A percentile compares a stretch with the other conserved stretches of the same genome.
Evolutionary conservation across 768 basidiomycete species (phyloP).

Genomic region (Pholiota microspora): DNA sequence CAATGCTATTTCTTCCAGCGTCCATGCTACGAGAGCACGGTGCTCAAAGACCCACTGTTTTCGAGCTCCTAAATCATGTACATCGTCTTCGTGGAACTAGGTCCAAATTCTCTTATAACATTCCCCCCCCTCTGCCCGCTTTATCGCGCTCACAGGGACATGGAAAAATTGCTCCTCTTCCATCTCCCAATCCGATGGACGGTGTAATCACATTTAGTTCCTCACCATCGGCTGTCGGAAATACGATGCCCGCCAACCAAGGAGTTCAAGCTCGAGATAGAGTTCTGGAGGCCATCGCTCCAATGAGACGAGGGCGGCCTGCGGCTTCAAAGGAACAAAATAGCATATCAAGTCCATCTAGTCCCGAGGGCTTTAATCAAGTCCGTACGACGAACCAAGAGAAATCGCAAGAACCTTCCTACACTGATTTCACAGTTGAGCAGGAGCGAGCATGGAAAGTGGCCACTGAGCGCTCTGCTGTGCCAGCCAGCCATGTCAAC

Average conservation of each 20-base stretch:
- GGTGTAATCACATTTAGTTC: slow-evolving; percentile 26
- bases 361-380: slow-evolving; percentile 27
- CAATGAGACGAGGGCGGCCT: slow-evolving; percentile 74
- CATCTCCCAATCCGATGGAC: slow-evolving; percentile 25
- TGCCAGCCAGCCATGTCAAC: slow-evolving; percentile 2
- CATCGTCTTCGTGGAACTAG: slow-evolving; percentile 87
- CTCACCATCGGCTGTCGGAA: slow-evolving; percentile 9
- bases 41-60: slow-evolving; percentile 79
- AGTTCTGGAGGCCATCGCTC: slow-evolving; percentile 76
- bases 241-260: slow-evolving; percentile 37
- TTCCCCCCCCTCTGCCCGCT: slow-evolving; percentile 47
- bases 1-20: slow-evolving; percentile 39
- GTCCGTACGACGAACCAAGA: slow-evolving; percentile 7
- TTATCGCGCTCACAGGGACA: slow-evolving; percentile 31
- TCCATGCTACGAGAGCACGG: slow-evolving; percentile 95
- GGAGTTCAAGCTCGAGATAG: slow-evolving; percentile 73
- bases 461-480: slow-evolving; percentile 16
- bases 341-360: slow-evolving; percentile 31
- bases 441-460: slow-evolving; percentile 50
- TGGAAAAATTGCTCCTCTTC: slow-evolving; percentile 10
- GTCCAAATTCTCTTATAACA: slow-evolving; percentile 70
- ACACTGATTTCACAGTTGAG: slow-evolving; percentile 34
- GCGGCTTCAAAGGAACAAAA: slow-evolving; percentile 27
- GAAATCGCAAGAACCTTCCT: slow-evolving; percentile 31
- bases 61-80: slow-evolving; percentile 79